Evolutionary conservation across 768 basidiomycete species (phyloP).

Genomic region (Suillus lakei): DNA sequence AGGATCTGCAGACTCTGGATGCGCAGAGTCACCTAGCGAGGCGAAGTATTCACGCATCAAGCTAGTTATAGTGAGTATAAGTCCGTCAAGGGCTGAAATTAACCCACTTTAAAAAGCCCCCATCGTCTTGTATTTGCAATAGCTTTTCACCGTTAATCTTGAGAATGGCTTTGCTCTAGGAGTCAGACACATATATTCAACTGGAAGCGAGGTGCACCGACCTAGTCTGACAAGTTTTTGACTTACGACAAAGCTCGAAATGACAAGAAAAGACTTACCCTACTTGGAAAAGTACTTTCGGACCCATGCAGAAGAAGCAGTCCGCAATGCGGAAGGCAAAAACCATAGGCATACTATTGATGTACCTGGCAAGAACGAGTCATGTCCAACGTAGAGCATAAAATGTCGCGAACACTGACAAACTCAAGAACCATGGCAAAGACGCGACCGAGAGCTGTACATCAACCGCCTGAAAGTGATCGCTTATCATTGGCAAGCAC

Average conservation of each 20-base stretch:
- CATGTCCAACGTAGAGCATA: not conserved
- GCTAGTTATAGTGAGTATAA: slow-evolving; percentile 42
- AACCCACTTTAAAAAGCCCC: slow-evolving; percentile 89
- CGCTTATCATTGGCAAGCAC: slow-evolving; percentile 91
- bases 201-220: slow-evolving; percentile 36
- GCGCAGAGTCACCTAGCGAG: slow-evolving; percentile 91
- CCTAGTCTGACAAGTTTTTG: slow-evolving; percentile 51
- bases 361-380: slow-evolving; percentile 54
- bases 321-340: slow-evolving; percentile 98
- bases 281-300: slow-evolving; percentile 98
- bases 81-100: not conserved
- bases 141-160: slow-evolving; percentile 97
- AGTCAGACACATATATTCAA: slow-evolving; percentile 19
- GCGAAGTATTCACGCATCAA: slow-evolving; percentile 96
- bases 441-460: slow-evolving; percentile 98
- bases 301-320: slow-evolving; percentile 99
- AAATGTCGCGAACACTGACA: slow-evolving; percentile 58
- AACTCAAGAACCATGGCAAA: slow-evolving; percentile 96
- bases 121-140: slow-evolving; percentile 94
- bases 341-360: slow-evolving; percentile 95
- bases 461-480: slow-evolving; percentile 89
- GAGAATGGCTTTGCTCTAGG: slow-evolving; percentile 71
- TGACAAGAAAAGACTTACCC: slow-evolving; percentile 57
- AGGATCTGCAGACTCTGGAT: slow-evolving; percentile 87
- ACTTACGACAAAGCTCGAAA: slow-evolving; percentile 9